A percentile compares a stretch with the other conserved stretches of the same genome.
phyloP scores from a whole-genome alignment of 805 yeast genomes.

The Sungouiozyma ichnusensis region DNA sequence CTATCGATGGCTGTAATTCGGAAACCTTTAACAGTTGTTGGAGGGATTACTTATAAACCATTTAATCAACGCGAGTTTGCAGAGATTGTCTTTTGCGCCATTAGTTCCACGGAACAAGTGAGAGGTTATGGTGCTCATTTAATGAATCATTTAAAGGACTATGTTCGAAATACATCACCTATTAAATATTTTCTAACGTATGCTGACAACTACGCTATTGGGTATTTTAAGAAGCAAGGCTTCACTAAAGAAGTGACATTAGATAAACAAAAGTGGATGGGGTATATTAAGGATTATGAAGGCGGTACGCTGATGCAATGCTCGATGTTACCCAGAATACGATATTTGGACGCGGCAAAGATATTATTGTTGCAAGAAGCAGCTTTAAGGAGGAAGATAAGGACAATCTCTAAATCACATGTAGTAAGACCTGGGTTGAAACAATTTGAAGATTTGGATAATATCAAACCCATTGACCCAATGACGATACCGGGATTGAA shows the following conservation, averaged over 20 bases:
- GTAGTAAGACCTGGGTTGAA: constrained; percentile 73
- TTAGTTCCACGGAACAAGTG: constrained; percentile 94
- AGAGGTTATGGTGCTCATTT: constrained; percentile 97
- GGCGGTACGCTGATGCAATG: constrained; percentile 99
- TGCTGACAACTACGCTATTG: constrained; percentile 98
- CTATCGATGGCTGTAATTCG: constrained; percentile 92
- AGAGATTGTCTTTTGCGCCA: constrained; percentile 97
- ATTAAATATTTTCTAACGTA: constrained; percentile 83
- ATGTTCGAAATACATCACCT: constrained; percentile 78
- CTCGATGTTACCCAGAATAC: constrained; percentile 75
- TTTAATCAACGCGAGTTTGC: constrained; percentile 87
- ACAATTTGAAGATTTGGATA: constrained; percentile 44
- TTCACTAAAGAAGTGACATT: constrained; percentile 89
- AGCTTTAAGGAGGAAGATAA: constrained; percentile 76
- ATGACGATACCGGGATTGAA: constrained; percentile 77
- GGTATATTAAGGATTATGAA: constrained; percentile 96
- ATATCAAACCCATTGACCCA: constrained; percentile 58
- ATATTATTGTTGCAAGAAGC: constrained; percentile 83
- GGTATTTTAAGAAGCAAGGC: constrained; percentile 96
- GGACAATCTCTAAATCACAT: constrained; percentile 68
- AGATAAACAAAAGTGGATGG: constrained; percentile 89
- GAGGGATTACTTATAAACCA: constrained; percentile 95
- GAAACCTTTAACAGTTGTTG: constrained; percentile 89
- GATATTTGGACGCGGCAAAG: constrained; percentile 83
- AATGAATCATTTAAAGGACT: constrained; percentile 96